Evolutionary conservation across 371 early-diverging fungal species (phyloP), one percentile per base, ranked within the genome.

Genomic region (Rhizopus sp.): DNA sequence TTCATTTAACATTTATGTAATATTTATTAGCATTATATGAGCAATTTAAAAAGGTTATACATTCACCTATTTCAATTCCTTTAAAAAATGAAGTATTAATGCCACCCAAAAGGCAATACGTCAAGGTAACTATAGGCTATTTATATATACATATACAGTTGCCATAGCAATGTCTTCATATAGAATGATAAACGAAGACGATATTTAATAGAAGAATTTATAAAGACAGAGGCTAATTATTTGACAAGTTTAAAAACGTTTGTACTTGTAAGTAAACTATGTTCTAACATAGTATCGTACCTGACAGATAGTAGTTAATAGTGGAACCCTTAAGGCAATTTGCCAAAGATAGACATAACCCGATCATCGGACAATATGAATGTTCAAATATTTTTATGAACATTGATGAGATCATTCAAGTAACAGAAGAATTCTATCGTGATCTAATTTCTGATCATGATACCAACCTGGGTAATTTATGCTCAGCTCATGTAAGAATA

Each of bases 381-480:
- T 62, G 58, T 29, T 49, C 57, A 48, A 62, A 66, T 13, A 66
- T 66, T 2, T 66, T 66, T 35, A 63, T 66, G 57, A 66, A 66
- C 45, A 63, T 66, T 50, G 66, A 63, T 33, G 64, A 66, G 46
- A 30, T 66, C 10, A 47, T 57, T 7, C 42, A 53, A 16, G 66
- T 62, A 5, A 63, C 63, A 7, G 35, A 56, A 9, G 50, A 48
- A n/a, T 63, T 66, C 40, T 57, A 57, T 38, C 38, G 50, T 3
- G 59, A 63, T 12, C 39, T 66, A 6, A 35, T 53, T 5, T 50
- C 41, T 37, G 17, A 47, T 35, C 29, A 47, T 13, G 37, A 41
- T 8, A 35, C 30, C 3, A 52, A 52, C 9, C 31, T 66, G n/a
- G 66, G 66, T 35, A 55, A 66, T 29, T 34, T 66, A 33, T 65